A percentile compares a stretch with the other conserved stretches of the same genome.
These are phyloP conservation scores for Globisporangium carolinianum DNA, from an alignment of 352 stramenopile genomes.

Conservation along the genomic window DNA sequence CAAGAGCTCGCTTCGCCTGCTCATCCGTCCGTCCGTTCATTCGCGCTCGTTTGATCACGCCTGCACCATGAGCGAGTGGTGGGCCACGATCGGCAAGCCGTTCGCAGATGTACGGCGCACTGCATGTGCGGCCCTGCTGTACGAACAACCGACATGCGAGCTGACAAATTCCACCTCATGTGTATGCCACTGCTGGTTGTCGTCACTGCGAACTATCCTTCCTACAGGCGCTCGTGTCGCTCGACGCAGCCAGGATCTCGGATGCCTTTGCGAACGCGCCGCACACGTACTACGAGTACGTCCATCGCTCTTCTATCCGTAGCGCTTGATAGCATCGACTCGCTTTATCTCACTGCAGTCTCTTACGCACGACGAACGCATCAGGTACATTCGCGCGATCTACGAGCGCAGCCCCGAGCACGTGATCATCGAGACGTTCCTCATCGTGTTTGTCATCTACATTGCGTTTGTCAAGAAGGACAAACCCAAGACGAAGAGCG, in stretches of 20 bases:
- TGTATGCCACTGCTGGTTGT: no score
- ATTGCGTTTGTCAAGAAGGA: conserved; percentile 88
- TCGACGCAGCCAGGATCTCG: conserved; percentile 52
- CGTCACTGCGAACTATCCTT: not conserved
- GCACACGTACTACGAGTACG: conserved; percentile 68
- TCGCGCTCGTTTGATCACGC: no score
- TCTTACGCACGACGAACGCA: no score
- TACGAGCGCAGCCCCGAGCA: conserved; percentile 88
- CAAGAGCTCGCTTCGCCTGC: not conserved
- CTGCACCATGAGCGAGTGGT: conserved; percentile 68
- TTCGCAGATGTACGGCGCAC: conserved; percentile 43
- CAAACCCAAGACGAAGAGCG: conserved; percentile 41
- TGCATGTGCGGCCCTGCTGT: conserved; percentile 1
- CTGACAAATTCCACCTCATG: not conserved
- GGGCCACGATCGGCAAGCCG: conserved; percentile 66
- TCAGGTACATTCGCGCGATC: conserved; percentile 70
- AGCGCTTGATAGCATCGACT: no score
- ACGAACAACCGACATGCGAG: not conserved
- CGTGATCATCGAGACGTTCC: conserved; percentile 95
- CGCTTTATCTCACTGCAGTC: no score
- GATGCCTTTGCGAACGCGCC: conserved; percentile 52
- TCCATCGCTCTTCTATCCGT: conserved; percentile 1
- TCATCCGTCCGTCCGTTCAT: not conserved
- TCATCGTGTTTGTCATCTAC: conserved; percentile 95
- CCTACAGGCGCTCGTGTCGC: conserved; percentile 47